Conservation (phyloP, 164 flowering plant species). For the grape (Vitis vinifera) region DNA sequence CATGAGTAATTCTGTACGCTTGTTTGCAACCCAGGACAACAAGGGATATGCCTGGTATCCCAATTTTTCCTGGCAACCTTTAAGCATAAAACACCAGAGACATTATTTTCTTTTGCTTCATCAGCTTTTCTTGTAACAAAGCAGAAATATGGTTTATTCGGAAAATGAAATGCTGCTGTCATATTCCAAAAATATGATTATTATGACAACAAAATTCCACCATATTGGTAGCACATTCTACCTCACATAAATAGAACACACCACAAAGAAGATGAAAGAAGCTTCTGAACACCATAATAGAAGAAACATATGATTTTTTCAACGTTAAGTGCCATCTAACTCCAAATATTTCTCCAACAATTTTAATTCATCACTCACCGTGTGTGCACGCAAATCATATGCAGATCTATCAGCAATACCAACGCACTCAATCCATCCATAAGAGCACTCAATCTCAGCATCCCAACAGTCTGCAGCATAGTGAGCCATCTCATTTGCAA, state of each 20-base stretch:
- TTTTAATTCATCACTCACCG: slow-evolving; percentile 39
- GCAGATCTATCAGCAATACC: slow-evolving; percentile 99
- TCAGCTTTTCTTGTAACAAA: neutral
- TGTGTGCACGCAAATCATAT: slow-evolving; percentile 82
- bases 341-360: neutral
- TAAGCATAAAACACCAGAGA: no score
- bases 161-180: no score
- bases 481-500: slow-evolving; percentile 98
- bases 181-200: neutral
- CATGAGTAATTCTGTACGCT: no score
- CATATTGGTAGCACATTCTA: neutral
- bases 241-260: neutral
- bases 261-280: neutral
- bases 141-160: neutral
- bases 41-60: no score
- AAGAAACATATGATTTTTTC: neutral
- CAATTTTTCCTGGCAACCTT: no score
- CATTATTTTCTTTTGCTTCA: neutral
- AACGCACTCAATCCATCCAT: slow-evolving; percentile 98
- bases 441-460: slow-evolving; percentile 96
- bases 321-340: neutral
- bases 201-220: neutral
- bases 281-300: no score
- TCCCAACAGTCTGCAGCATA: slow-evolving; percentile 99
- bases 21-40: no score